These are phyloP conservation scores for Parietaria judaica DNA, from an alignment of 306 rosid species.

Conservation along the genomic window DNA sequence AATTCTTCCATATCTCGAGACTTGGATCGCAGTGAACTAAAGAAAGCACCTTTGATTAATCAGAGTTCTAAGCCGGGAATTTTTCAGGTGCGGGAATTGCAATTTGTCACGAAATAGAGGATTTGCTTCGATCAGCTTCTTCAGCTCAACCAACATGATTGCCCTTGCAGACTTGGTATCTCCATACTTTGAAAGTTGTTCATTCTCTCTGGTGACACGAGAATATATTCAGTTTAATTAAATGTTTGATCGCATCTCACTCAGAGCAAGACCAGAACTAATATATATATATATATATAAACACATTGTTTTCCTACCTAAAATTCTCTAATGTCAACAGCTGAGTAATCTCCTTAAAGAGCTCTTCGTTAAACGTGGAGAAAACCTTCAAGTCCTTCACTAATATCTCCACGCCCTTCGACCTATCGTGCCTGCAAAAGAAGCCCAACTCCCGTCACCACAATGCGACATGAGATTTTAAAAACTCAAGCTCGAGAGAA, in stretches of 20 bases:
- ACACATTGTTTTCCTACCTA: slow-evolving; percentile 35
- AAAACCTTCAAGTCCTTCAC: slow-evolving; percentile 90
- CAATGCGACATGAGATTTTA: slow-evolving; percentile 1
- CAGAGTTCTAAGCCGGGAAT: slow-evolving; percentile 88
- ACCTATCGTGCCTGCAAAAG: slow-evolving; percentile 68
- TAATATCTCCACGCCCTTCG: slow-evolving; percentile 86
- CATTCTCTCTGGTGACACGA: slow-evolving; percentile 62
- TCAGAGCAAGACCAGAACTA: not conserved
- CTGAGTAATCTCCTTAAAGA: slow-evolving; percentile 94
- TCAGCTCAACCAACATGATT: slow-evolving; percentile 95
- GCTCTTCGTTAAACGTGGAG: slow-evolving; percentile 84
- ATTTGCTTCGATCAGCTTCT: slow-evolving; percentile 94
- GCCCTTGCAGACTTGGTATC: slow-evolving; percentile 96
- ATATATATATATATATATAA: not conserved
- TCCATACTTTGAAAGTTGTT: slow-evolving; percentile 93
- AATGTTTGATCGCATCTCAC: slow-evolving; percentile 8
- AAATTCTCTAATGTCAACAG: slow-evolving; percentile 87
- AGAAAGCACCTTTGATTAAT: slow-evolving; percentile 80
- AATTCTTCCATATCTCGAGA: not conserved
- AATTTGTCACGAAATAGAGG: slow-evolving; percentile 92
- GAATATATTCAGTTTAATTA: slow-evolving; percentile 3
- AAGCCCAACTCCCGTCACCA: slow-evolving; percentile 15
- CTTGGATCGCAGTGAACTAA: not conserved
- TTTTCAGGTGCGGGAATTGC: slow-evolving; percentile 92
- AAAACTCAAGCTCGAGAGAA: slow-evolving; percentile 12